Evolutionary conservation across 306 rosid species (phyloP), one percentile per base, ranked within the genome.

Genomic region (Parietaria judaica): DNA sequence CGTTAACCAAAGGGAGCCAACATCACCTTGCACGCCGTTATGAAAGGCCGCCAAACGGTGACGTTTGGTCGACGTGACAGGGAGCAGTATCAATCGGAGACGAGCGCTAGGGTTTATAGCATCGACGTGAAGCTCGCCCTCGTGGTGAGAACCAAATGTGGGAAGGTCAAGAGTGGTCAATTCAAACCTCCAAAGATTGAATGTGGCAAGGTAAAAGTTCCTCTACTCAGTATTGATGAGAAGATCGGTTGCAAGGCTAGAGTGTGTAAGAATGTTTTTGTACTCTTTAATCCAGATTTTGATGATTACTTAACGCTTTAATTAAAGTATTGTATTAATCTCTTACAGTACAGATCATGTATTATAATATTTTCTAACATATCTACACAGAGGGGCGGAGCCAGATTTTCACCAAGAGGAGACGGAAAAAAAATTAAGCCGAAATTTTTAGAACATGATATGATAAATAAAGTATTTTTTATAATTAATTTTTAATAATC

Each of bases 51-150:
- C 53, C 14, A 49, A n/a, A 9, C 14, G 53, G 13, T 49, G 53
- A 49, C 1, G 53, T 49, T 49, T n/a, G 13, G 15, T 3, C 53
- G 3, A n/a, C 53, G 53, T n/a, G 53, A 49, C 15, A 11, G 4
- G 14, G 10, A 49, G 53, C 53, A 49, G 15, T 49, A 49, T 49
- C 14, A 10, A 4, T 49, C 14, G 6, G 49, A 58, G 39, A 58
- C 14, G 23, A 58, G 35, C n/a, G 16, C 5, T 58, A 43, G 49
- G 63, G 62, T 58, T 38, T 58, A 38, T 58, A 58, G 16, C 15
- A 14, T 38, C 10, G 48, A 36, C 15, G 39, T 14, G 15, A 58
- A 58, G 63, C 34, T 58, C 12, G 15, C 48, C 12, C 63, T 58
- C 10, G 38, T 9, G 14, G 63, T 58, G 15, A 38, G 48, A 36